Evolutionary conservation across 2,329 filamentous ascomycete species (phyloP), one percentile per base, ranked within the genome.

Genomic region (Leptographium flavum): DNA sequence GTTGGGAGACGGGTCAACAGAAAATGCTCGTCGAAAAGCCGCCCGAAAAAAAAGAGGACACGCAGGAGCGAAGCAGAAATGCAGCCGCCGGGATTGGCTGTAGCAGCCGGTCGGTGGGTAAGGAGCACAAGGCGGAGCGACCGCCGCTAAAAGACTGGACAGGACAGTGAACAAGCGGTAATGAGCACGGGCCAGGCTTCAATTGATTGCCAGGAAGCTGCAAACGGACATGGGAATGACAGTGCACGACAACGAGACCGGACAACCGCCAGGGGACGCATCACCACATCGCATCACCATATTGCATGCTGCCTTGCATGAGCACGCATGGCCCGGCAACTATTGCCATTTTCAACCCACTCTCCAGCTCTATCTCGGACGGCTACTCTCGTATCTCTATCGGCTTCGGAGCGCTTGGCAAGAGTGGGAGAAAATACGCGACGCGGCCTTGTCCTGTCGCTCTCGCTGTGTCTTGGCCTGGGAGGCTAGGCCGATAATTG

Each of bases 21-120:
- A 33, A 44, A n/a, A n/a, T n/a, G n/a, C n/a, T n/a, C n/a, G n/a
- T n/a, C n/a, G n/a, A n/a, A n/a, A n/a, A n/a, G n/a, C n/a, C n/a
- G n/a, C n/a, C n/a, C n/a, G n/a, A 42, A 42, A 39, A 37, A 43
- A 39, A 27, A 28, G 32, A 23, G 14, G 39, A 17, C 17, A 42
- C 8, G 19, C 5, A 17, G 22, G 25, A 14, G 14, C 9, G 36
- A 35, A 46, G 40, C 41, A 47, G 40, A 47, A 50, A 47, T 50
- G 28, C 3, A 40, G 39, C 23, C 13, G 36, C 33, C 47, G 19
- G 49, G 49, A 51, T 51, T 51, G 49, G 49, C 46, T 43, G 43
- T 17, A 17, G 5, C 14, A 27, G 6, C 39, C 10, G 22, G 19
- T 39, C 38, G 15, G 38, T 25, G 38, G 23, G 21, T 38, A 15